Evolutionary conservation across 169 alveolate species (phyloP).

Genomic region (Cytauxzoon felis): DNA sequence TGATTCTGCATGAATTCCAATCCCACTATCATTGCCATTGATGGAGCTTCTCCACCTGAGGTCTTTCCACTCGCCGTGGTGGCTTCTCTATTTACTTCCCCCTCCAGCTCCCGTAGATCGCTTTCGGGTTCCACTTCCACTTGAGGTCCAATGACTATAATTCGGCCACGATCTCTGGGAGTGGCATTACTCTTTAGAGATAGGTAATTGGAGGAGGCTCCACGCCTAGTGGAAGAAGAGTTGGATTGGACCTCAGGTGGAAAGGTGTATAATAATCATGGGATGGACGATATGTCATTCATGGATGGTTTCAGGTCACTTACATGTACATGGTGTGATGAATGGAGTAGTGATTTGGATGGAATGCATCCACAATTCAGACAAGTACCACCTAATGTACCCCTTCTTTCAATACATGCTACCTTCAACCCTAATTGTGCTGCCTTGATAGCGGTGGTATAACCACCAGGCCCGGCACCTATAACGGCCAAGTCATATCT

Average conservation of each 20-base stretch:
- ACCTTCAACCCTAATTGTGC: constrained; percentile 93
- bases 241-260: too few species aligned
- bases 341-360: constrained; percentile 90
- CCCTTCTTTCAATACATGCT: constrained; percentile 91
- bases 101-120: too few species aligned
- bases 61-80: too few species aligned
- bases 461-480: constrained; percentile 94
- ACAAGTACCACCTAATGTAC: constrained; percentile 97
- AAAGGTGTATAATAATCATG: not conserved
- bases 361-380: constrained; percentile 98
- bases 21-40: too few species aligned
- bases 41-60: too few species aligned
- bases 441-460: constrained; percentile 95
- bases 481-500: constrained; percentile 84
- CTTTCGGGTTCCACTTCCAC: too few species aligned
- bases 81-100: too few species aligned
- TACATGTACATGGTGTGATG: constrained; percentile 87
- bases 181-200: too few species aligned
- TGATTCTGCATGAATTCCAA: not conserved
- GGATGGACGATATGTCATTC: not conserved
- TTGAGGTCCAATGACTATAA: too few species aligned
- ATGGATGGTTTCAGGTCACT: constrained; percentile 6
- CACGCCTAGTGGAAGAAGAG: too few species aligned
- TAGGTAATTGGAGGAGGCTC: too few species aligned
- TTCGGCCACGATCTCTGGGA: too few species aligned